Base-by-base conservation (phyloP, 306 rosid species). In the Canavalia gladiata region DNA sequence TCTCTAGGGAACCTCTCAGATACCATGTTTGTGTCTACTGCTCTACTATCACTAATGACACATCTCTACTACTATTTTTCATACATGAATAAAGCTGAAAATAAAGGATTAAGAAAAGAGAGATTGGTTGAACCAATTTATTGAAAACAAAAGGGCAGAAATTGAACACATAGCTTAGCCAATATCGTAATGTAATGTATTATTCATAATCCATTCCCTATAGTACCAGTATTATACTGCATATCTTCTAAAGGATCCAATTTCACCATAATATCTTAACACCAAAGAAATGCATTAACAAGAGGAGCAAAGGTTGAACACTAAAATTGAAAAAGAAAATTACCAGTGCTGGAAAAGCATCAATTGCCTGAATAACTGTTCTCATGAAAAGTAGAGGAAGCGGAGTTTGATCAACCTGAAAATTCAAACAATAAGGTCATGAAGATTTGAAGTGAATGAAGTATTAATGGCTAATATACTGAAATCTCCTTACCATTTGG, bases 331-430 rank as follows among this genome's bases (percentile, higher is more conserved):
- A 65, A 6, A 66, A 42, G 33, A 69, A 83, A 69, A 47, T 82
- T 89, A 96, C 99, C 94, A 96, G 82, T 18, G 92, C 82, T 60
- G 98, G 99, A 87, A 93, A 96, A 76, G 98, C 99, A 85, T 96
- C 99, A 76, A 96, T 91, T 52, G 99, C 95, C 88, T 96, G 99
- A 84, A 96, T 93, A 75, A 96, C 94, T 37, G 99, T 96, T 89
- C 99, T 87, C 99, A 96, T 96, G 90, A 96, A 96, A 76, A 96
- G 99, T 71, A 96, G 92, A 72, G 99, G 99, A 62, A 96, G 76
- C 1, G 98, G 98, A 84, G 94, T 93, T 90, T 93, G 97, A 78
- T 96, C 97, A 68, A 93, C 98, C 97, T 92, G 92, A 77, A 87
- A 85, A 77, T 41, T 46, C 63, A 34, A 51, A 79, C 25, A 70